Evolutionary conservation across 495 filamentous ascomycete species (phyloP).

Genomic region (Penicillium mononematosum): DNA sequence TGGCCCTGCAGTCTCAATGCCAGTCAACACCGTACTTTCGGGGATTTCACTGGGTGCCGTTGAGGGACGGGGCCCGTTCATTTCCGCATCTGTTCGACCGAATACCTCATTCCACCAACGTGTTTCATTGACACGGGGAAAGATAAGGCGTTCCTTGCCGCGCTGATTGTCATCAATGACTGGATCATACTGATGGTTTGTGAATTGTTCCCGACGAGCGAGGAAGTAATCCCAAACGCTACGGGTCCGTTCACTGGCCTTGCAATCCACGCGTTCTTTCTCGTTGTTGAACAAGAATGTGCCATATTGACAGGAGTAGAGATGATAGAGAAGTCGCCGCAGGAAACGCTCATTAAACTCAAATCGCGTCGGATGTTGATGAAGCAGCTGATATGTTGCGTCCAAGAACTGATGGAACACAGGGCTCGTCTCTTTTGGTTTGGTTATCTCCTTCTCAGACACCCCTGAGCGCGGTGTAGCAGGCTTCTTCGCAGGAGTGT

Average conservation of each 20-base stretch:
- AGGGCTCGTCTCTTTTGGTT: slow-evolving; percentile 85
- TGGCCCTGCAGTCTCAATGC: slow-evolving; percentile 44
- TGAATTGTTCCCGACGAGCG: slow-evolving; percentile 70
- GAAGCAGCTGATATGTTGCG: slow-evolving; percentile 84
- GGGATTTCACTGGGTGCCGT: slow-evolving; percentile 22
- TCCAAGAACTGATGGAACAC: slow-evolving; percentile 99
- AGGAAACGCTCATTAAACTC: slow-evolving; percentile 98
- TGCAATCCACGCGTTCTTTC: slow-evolving; percentile 76
- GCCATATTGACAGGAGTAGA: slow-evolving; percentile 95
- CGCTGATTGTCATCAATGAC: slow-evolving; percentile 72
- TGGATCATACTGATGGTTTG: slow-evolving; percentile 75
- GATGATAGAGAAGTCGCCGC: slow-evolving; percentile 84
- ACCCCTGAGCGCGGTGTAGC: slow-evolving; percentile 37
- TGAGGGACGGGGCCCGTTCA: slow-evolving; percentile 66
- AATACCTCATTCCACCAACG: slow-evolving; percentile 94
- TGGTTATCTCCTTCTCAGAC: slow-evolving; percentile 57
- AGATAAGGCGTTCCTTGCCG: slow-evolving; percentile 78
- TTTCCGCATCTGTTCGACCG: slow-evolving; percentile 80
- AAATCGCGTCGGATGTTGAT: slow-evolving; percentile 86
- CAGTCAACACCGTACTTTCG: slow-evolving; percentile 41
- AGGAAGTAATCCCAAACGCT: slow-evolving; percentile 98
- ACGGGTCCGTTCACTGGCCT: slow-evolving; percentile 68
- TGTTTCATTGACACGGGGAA: slow-evolving; percentile 66
- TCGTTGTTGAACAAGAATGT: slow-evolving; percentile 96
- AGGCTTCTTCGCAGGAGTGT: slow-evolving; percentile 44